Conservation (phyloP, 1,284 basidiomycete genomes). For the Rugosomyces carneus region DNA sequence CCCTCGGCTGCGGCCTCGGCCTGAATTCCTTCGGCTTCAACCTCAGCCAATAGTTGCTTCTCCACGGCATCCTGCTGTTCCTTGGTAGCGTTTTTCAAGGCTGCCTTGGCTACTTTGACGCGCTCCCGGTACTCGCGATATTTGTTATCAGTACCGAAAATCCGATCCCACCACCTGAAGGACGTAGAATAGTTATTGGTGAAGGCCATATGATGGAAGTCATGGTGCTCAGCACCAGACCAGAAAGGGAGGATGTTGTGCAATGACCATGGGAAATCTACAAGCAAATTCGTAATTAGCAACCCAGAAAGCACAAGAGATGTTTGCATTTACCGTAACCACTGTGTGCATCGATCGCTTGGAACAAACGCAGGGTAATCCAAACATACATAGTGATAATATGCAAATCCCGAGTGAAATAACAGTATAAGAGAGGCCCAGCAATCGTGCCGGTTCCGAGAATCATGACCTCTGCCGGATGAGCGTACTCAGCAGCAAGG, state of each 20-base stretch:
- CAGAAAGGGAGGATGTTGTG: conserved; percentile 94
- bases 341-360: conserved; percentile 95
- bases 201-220: conserved; percentile 93
- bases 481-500: conserved; percentile 95
- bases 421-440: conserved; percentile 85
- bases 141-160: conserved; percentile 84
- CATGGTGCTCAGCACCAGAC: conserved; percentile 98
- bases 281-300: conserved; percentile 7
- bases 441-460: conserved; percentile 83
- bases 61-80: conserved; percentile 52
- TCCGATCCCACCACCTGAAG: conserved; percentile 88
- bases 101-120: conserved; percentile 50
- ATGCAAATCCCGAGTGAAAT: conserved; percentile 70
- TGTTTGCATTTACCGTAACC: conserved; percentile 75
- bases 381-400: conserved; percentile 93
- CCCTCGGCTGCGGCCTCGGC: conserved; percentile 20
- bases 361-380: conserved; percentile 93
- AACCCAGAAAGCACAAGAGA: conserved; percentile 1
- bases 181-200: conserved; percentile 88
- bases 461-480: conserved; percentile 91
- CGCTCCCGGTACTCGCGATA: conserved; percentile 73
- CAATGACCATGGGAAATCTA: conserved; percentile 96
- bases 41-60: conserved; percentile 58
- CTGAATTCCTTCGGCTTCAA: conserved; percentile 38
- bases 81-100: conserved; percentile 45